Base-by-base conservation (phyloP, 495 filamentous ascomycete species). In the Tuber calosporum region DNA sequence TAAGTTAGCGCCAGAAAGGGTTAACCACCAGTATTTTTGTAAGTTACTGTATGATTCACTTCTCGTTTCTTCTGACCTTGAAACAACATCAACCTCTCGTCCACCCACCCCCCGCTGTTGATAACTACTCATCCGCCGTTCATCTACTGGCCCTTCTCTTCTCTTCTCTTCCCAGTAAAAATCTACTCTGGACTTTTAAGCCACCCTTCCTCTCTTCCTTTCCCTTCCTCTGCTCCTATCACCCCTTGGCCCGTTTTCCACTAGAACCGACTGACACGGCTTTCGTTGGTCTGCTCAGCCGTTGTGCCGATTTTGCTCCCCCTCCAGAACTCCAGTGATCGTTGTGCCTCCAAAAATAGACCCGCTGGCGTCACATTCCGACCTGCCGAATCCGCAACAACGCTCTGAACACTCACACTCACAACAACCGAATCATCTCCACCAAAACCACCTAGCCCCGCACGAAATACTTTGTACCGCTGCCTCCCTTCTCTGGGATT, bases 401-500 rank as follows among this genome's bases (percentile, higher is more conserved):
- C 72, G 62, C 68, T 73, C 74, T 69, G 75, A 75, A 69, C 68
- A 74, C 42, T 62, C 48, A n/a, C 72, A 66, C n/a, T 40, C 26
- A 22, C 70, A 75, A 6, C 74, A 75, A 37, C 74, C 41, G 20
- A 43, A 79, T 45, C 75, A 78, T 34, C 67, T 48, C 42, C 70
- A 43, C 41, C 75, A 38, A 0, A 48, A 37, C 19, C 71, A 53
- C 22, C 58, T 22, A 42, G 34, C 62, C 34, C 42, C 39, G 13
- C 67, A 78, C 26, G 70, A 71, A n/a, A 72, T 68, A 43, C 53
- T 71, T 42, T 75, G 66, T 22, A 85, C 85, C 3, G 82, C 82
- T n/a, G 81, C 82, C 42, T 81, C 78, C 36, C 72, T 86, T 40
- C 82, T 87, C 19, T 87, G 86, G 81, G 82, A 85, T 67, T 79